phyloP scores from a whole-genome alignment of 805 yeast genomes.

The Isabelozyma heimii region DNA sequence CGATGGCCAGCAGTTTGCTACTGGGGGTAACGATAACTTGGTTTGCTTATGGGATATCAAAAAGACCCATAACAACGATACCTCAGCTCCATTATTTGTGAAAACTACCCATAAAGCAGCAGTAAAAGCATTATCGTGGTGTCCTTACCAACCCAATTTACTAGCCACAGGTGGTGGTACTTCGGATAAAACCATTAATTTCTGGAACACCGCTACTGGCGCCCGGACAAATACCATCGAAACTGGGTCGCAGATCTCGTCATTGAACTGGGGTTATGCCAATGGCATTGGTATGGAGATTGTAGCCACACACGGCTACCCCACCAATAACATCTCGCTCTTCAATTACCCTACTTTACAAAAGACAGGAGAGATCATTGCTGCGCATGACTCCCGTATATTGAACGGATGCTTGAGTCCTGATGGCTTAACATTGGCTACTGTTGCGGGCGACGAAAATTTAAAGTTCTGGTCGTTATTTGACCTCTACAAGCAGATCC shows the following conservation, averaged over 20 bases:
- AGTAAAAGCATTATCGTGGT: slow-evolving; percentile 93
- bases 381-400: slow-evolving; percentile 89
- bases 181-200: slow-evolving; percentile 80
- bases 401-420: slow-evolving; percentile 83
- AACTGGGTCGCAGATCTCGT: slow-evolving; percentile 92
- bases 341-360: slow-evolving; percentile 85
- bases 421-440: slow-evolving; percentile 85
- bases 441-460: slow-evolving; percentile 95
- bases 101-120: slow-evolving; percentile 89
- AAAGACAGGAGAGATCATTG: slow-evolving; percentile 80
- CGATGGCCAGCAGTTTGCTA: slow-evolving; percentile 83
- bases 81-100: slow-evolving; percentile 58
- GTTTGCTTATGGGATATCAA: slow-evolving; percentile 94
- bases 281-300: slow-evolving; percentile 75
- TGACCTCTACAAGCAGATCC: slow-evolving; percentile 44
- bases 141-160: slow-evolving; percentile 78
- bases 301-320: slow-evolving; percentile 92
- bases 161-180: slow-evolving; percentile 98
- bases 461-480: slow-evolving; percentile 92
- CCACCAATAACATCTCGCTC: slow-evolving; percentile 76
- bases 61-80: slow-evolving; percentile 28
- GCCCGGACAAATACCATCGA: slow-evolving; percentile 81
- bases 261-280: slow-evolving; percentile 86
- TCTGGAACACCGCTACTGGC: slow-evolving; percentile 95
- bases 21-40: slow-evolving; percentile 93